These are phyloP conservation scores for Phytophthora fragariae DNA, from an alignment of 352 stramenopile genomes.

Conservation along the genomic window DNA sequence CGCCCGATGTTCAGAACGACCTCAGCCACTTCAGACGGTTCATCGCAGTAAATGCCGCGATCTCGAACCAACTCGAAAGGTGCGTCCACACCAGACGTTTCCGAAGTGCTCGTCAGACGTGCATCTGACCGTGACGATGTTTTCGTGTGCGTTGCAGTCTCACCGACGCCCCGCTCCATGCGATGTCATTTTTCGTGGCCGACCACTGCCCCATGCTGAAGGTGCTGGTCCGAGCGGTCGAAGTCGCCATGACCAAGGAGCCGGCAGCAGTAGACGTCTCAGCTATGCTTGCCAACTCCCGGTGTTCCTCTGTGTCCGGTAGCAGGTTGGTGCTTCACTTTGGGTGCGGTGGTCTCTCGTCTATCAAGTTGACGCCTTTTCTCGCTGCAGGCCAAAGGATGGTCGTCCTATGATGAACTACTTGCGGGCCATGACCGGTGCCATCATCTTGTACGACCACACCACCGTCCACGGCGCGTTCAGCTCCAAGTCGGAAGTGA, in stretches of 20 bases:
- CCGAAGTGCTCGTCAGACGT: background rate
- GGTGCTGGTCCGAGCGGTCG: conserved; percentile 52
- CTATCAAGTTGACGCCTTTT: background rate
- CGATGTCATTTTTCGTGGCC: conserved; percentile 71
- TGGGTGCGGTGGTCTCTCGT: background rate
- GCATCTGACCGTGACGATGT: background rate
- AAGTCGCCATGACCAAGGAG: conserved; percentile 48
- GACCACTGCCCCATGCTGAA: conserved; percentile 71
- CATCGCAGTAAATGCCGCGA: conserved; percentile 41
- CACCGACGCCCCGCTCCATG: conserved; percentile 50
- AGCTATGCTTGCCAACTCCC: conserved; percentile 58
- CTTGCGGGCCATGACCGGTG: conserved; percentile 60
- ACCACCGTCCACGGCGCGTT: conserved; percentile 54
- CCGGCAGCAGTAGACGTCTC: conserved; percentile 43
- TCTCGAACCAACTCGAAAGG: conserved; percentile 62
- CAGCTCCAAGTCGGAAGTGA: conserved; percentile 62
- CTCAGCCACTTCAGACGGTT: conserved; percentile 67
- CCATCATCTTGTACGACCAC: conserved; percentile 72
- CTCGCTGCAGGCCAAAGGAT: conserved; percentile 43
- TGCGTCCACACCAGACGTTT: conserved; percentile 7
- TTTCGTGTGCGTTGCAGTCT: conserved; percentile 26
- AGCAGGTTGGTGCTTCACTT: conserved; percentile 8
- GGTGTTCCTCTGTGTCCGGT: conserved; percentile 43
- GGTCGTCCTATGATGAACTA: conserved; percentile 50
- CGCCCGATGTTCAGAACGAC: conserved; percentile 69